A percentile compares a stretch with the other conserved stretches of the same genome.
These are phyloP conservation scores for Salix koriyanagi DNA, from an alignment of 345 rosid species.

Conservation along the genomic window DNA sequence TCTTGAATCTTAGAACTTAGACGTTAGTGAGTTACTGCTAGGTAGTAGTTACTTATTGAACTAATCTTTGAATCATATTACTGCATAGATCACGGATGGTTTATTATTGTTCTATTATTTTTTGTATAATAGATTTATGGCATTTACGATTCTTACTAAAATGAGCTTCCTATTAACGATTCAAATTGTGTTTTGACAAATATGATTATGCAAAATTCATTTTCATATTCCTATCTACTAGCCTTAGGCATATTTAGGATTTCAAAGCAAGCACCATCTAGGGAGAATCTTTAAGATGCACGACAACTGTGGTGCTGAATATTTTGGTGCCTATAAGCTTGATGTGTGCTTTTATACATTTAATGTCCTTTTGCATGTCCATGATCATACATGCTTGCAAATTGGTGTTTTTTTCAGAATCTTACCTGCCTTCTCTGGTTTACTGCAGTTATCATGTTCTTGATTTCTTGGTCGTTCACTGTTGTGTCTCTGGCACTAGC, in stretches of 20 bases:
- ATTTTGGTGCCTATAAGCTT: neutral
- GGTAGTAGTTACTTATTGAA: too few species aligned
- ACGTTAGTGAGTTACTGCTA: too few species aligned
- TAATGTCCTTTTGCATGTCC: neutral
- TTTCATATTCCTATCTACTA: neutral
- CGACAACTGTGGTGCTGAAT: neutral
- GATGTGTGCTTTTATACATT: neutral
- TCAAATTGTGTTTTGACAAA: too few species aligned
- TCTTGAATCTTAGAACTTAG: too few species aligned
- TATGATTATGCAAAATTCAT: neutral
- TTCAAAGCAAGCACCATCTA: neutral
- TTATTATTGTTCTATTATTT: too few species aligned
- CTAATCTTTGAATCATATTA: too few species aligned
- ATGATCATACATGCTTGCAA: neutral
- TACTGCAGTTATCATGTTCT: conserved; percentile 96
- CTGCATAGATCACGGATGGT: too few species aligned
- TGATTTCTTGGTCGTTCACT: conserved; percentile 98
- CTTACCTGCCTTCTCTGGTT: conserved; percentile 20
- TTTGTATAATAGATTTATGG: too few species aligned
- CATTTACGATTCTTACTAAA: too few species aligned
- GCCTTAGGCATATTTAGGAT: neutral
- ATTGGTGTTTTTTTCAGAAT: neutral
- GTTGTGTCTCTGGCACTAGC: conserved; percentile 91
- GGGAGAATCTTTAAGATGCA: neutral
- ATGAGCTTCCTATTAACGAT: too few species aligned